Evolutionary conservation across 805 yeast species (phyloP).

Genomic region (Wickerhamomyces chambardii): DNA sequence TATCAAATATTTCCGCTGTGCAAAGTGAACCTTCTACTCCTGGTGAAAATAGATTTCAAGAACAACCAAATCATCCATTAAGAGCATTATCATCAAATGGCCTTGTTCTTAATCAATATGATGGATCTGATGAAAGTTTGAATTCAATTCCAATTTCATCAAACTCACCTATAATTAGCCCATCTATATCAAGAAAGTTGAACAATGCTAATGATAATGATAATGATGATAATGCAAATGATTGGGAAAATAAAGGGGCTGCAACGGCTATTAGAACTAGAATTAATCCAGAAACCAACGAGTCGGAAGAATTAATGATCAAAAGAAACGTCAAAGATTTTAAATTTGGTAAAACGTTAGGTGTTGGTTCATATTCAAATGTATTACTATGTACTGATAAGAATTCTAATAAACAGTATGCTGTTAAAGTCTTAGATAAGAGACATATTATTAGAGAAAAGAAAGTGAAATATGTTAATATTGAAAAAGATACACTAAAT

Average conservation of each 20-base stretch:
- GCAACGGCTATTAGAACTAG: conserved; percentile 41
- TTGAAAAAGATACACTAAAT: conserved; percentile 74
- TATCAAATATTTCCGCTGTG: no score
- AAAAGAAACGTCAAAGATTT: conserved; percentile 70
- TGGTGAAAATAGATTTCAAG: conserved; percentile 13
- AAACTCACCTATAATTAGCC: not conserved
- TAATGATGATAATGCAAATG: conserved; percentile 18
- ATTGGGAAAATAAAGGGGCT: conserved; percentile 53
- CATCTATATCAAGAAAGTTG: not conserved
- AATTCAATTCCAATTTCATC: conserved; percentile 2
- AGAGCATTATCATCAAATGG: conserved; percentile 17
- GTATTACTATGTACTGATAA: conserved; percentile 81
- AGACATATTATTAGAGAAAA: conserved; percentile 73
- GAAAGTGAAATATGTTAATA: conserved; percentile 77
- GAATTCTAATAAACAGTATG: conserved; percentile 67
- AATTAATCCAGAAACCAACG: conserved; percentile 35
- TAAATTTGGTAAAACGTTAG: conserved; percentile 79
- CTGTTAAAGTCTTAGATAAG: conserved; percentile 70
- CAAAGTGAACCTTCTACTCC: conserved; percentile 13
- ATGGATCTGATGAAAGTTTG: conserved; percentile 15
- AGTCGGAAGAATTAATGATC: conserved; percentile 39
- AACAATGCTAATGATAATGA: conserved; percentile 22
- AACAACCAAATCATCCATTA: conserved; percentile 15
- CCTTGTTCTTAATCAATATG: conserved; percentile 12
- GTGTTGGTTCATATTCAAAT: conserved; percentile 95